Percentiles rank a stretch among this genome's conserved stretches.
Conservation (phyloP, 2,329 filamentous ascomycete species). For the Paecilomyces sp. region DNA sequence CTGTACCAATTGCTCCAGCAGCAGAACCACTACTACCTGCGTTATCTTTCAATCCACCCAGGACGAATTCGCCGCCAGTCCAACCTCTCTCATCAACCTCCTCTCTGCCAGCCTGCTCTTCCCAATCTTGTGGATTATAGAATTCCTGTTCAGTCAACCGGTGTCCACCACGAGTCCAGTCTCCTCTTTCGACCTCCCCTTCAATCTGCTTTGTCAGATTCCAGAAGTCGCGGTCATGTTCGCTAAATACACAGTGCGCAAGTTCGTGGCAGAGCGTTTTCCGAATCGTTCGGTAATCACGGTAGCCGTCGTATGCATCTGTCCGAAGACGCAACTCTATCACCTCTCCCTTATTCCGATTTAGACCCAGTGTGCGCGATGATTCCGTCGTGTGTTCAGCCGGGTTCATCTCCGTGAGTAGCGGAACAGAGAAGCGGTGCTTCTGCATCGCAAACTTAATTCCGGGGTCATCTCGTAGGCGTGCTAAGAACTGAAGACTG, state of each 20-base stretch:
- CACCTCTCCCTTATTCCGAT: conserved; percentile 78
- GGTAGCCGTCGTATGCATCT: conserved; percentile 86
- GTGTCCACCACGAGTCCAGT: conserved; percentile 68
- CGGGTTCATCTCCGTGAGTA: conserved; percentile 95
- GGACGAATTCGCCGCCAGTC: conserved; percentile 71
- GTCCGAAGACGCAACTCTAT: conserved; percentile 89
- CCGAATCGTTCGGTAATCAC: conserved; percentile 85
- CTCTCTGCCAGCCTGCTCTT: conserved; percentile 42
- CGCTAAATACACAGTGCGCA: conserved; percentile 79
- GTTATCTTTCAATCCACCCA: conserved; percentile 49
- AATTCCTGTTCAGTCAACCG: conserved; percentile 54
- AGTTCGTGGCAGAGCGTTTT: conserved; percentile 93
- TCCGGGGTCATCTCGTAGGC: conserved; percentile 74
- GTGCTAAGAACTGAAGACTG: conserved; percentile 63
- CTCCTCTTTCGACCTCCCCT: conserved; percentile 69
- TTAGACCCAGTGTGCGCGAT: conserved; percentile 75
- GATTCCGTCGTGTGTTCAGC: conserved; percentile 73
- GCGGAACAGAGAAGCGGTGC: conserved; percentile 74
- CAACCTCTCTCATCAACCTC: conserved; percentile 66
- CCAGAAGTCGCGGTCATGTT: conserved; percentile 87
- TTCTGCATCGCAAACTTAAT: conserved; percentile 76
- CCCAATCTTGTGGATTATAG: conserved; percentile 52
- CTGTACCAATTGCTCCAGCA: conserved; percentile 26
- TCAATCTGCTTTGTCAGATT: conserved; percentile 81
- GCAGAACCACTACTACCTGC: conserved; percentile 15